Conservation (phyloP, 2,329 filamentous ascomycete species). For the Neonectria faginata region DNA sequence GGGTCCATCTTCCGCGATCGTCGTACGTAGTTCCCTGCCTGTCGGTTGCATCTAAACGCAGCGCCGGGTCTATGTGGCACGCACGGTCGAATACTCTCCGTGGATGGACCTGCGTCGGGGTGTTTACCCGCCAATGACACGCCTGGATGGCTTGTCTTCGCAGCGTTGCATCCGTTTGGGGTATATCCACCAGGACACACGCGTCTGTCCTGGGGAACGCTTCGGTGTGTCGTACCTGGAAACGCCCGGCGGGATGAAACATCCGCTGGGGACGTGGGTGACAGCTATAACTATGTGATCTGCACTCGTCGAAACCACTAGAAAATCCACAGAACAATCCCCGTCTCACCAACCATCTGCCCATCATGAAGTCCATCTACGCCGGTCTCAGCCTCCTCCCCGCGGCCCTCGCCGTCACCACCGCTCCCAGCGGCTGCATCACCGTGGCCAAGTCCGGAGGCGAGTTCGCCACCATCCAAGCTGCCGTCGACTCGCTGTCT, state of each 20-base stretch:
- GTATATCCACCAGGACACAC: neutral
- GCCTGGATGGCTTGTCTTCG: neutral
- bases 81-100: constrained; percentile 2
- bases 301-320: neutral
- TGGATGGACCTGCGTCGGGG: neutral
- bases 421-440: constrained; percentile 60
- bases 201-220: neutral
- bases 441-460: constrained; percentile 57
- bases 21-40: neutral
- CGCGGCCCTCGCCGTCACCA: constrained; percentile 40
- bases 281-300: constrained; percentile 6
- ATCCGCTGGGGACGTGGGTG: no score
- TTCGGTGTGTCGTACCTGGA: neutral
- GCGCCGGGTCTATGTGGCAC: no score
- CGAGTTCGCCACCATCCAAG: constrained; percentile 56
- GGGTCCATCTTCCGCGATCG: neutral
- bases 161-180: neutral
- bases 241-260: neutral
- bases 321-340: neutral
- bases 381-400: constrained; percentile 15
- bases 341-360: neutral
- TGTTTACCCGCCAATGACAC: neutral
- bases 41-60: neutral
- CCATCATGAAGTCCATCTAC: constrained; percentile 24
- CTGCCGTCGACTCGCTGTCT: constrained; percentile 68